These are phyloP conservation scores for Pulicaria dysenterica DNA, from an alignment of 129 eudicot genomes.

Conservation along the genomic window DNA sequence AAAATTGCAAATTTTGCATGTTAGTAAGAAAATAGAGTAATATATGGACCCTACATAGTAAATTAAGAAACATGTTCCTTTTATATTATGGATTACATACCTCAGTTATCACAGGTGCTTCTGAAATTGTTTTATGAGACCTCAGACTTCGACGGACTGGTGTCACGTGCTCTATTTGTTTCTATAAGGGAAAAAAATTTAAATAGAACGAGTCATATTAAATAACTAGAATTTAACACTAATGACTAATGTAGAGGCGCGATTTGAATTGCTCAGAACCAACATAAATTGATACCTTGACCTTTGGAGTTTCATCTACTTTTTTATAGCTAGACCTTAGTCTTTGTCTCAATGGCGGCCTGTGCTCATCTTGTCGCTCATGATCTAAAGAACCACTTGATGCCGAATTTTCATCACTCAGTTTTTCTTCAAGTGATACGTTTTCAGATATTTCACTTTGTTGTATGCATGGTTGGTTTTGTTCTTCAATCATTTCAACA, in stretches of 20 bases:
- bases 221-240: not conserved
- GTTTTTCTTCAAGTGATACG: constrained; percentile 14
- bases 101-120: constrained; percentile 26
- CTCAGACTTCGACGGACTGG: constrained; percentile 41
- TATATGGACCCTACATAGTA: not conserved
- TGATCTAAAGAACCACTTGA: constrained; percentile 24
- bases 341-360: constrained; percentile 24
- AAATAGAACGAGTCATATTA: not conserved
- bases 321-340: constrained; percentile 35
- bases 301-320: constrained; percentile 21
- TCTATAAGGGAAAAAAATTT: constrained; percentile 25
- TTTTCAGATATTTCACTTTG: constrained; percentile 23
- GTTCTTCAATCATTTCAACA: constrained; percentile 16
- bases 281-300: constrained; percentile 27
- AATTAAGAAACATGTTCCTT: not conserved
- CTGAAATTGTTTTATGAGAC: constrained; percentile 33
- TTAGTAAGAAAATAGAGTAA: constrained; percentile 16
- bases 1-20: not conserved
- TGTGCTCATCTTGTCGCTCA: constrained; percentile 22
- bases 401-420: constrained; percentile 7
- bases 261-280: not conserved
- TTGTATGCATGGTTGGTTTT: constrained; percentile 19
- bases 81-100: constrained; percentile 15
- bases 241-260: not conserved
- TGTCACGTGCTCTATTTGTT: constrained; percentile 24